phyloP scores from a whole-genome alignment of 306 rosid species.

The Crataegus laevigata region DNA sequence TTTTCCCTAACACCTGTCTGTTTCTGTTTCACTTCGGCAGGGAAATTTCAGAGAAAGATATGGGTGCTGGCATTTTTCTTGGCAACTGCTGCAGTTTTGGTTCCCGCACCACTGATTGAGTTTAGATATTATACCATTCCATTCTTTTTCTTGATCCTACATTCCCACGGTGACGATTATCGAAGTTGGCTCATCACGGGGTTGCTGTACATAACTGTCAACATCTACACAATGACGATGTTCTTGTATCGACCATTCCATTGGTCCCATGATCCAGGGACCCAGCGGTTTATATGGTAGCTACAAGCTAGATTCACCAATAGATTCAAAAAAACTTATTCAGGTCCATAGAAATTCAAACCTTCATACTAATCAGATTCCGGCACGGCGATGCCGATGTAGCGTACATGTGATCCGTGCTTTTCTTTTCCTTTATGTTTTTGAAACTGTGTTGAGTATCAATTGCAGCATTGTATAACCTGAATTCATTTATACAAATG shows the following conservation, averaged over 20 bases:
- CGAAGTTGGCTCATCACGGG: constrained; percentile 54
- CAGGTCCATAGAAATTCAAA: neutral
- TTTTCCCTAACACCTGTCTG: neutral
- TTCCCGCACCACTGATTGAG: constrained; percentile 83
- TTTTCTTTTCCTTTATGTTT: neutral
- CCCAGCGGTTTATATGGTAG: constrained; percentile 91
- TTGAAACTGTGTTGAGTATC: neutral
- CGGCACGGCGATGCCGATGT: neutral
- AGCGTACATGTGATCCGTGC: neutral
- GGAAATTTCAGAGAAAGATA: constrained; percentile 47
- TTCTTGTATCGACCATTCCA: constrained; percentile 73
- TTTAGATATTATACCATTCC: constrained; percentile 84
- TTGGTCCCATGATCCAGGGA: constrained; percentile 77
- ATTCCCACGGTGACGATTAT: constrained; percentile 34
- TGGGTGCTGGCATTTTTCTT: constrained; percentile 62
- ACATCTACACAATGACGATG: constrained; percentile 63
- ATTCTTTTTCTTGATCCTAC: constrained; percentile 56
- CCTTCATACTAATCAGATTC: neutral
- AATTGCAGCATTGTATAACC: neutral
- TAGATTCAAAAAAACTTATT: neutral
- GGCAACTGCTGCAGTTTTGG: constrained; percentile 74
- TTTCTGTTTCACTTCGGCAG: constrained; percentile 33
- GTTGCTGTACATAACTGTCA: constrained; percentile 36
- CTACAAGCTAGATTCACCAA: constrained; percentile 18
- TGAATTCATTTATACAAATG: neutral